phyloP scores from a whole-genome alignment of 2,329 filamentous ascomycete species.

The Colletotrichum phormii region DNA sequence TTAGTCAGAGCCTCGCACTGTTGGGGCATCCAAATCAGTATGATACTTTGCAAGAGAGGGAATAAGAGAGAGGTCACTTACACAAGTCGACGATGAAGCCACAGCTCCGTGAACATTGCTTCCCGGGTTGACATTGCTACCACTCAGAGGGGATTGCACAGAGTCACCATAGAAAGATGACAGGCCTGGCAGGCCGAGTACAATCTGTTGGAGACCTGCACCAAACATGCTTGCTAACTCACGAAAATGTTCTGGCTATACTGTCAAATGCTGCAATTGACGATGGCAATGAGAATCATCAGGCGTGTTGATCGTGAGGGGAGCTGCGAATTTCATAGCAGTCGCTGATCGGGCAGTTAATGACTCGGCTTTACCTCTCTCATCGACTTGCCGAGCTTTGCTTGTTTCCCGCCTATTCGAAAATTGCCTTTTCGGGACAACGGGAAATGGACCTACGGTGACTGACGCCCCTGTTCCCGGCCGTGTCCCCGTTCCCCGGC shows the following conservation, averaged over 20 bases:
- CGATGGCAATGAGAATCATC: background rate
- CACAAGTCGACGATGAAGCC: constrained; percentile 2
- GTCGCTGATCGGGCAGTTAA: background rate
- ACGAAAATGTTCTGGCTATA: too few species aligned
- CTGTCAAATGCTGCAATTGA: too few species aligned
- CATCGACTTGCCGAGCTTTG: background rate
- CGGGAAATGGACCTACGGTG: background rate
- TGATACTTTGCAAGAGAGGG: too few species aligned
- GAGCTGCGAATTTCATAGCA: background rate
- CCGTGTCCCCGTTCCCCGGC: background rate
- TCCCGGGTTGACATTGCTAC: background rate
- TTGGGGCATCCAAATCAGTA: background rate
- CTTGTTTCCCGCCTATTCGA: background rate
- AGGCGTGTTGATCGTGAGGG: background rate
- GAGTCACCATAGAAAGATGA: background rate
- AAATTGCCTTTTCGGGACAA: background rate
- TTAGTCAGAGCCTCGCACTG: constrained; percentile 15
- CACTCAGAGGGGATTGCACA: background rate
- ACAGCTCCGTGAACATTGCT: background rate
- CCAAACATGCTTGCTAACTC: constrained; percentile 5
- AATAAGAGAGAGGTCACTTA: background rate
- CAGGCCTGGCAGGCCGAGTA: background rate
- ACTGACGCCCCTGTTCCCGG: background rate
- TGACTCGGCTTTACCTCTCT: background rate
- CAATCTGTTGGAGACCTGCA: constrained; percentile 5